Percentiles rank a stretch among this genome's conserved stretches.
Conservation (phyloP, 306 rosid species). For the Cucumis melo region DNA sequence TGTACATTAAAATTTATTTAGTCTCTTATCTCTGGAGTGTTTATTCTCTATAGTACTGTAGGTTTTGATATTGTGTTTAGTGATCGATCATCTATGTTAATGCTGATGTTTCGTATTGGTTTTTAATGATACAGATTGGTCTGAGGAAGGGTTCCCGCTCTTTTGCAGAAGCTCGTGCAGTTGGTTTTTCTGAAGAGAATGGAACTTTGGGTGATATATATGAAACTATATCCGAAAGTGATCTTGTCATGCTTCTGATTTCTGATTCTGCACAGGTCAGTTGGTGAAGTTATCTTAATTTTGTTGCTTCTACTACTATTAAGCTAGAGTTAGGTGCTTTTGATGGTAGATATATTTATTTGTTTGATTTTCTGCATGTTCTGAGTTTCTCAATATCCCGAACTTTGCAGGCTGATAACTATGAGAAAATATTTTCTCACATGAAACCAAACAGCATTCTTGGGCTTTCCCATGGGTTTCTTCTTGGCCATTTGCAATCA, state of each 20-base stretch:
- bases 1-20: background rate
- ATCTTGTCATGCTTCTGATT: constrained; percentile 82
- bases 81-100: background rate
- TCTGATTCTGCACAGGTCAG: constrained; percentile 95
- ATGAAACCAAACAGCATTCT: constrained; percentile 94
- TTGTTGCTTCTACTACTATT: background rate
- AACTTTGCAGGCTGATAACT: constrained; percentile 73
- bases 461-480: constrained; percentile 97
- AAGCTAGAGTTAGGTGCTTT: background rate
- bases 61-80: background rate
- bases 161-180: constrained; percentile 74
- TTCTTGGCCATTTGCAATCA: constrained; percentile 90
- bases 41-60: background rate
- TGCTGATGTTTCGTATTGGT: background rate
- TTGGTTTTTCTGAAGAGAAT: constrained; percentile 81
- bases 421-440: constrained; percentile 60
- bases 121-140: constrained; percentile 49
- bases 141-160: constrained; percentile 93
- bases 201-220: constrained; percentile 93
- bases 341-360: background rate
- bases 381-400: background rate
- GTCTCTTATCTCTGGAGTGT: background rate
- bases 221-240: constrained; percentile 75
- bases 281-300: background rate
- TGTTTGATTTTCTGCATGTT: background rate